Evolutionary conservation across 805 yeast species (phyloP), one percentile per base, ranked within the genome.

Genomic region (Kuraishia capsulata): DNA sequence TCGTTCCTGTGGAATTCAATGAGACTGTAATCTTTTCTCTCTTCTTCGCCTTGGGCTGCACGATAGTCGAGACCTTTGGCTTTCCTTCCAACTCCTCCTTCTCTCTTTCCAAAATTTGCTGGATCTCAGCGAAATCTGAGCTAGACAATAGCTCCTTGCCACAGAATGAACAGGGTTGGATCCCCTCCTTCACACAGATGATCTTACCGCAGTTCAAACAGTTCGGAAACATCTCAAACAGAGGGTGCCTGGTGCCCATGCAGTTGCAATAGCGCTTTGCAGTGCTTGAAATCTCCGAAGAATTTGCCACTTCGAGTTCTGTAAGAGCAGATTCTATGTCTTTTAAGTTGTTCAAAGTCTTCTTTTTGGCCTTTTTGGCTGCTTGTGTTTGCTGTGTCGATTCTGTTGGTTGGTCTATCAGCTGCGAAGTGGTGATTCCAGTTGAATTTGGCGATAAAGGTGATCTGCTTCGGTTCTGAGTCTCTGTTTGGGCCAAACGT

Each of bases 161-260:
- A 62, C 98, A 92, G 44, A 61, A 82, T 2, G 92, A 71, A 52
- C 99, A 92, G 3, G 92, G 92, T 42, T 89, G 92, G 19, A 86
- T 62, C 0, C 97, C 97, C 53, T 92, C 97, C 48, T 79, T 80
- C 3, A 72, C 69, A 62, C 99, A 92, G 2, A 92, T 85, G 31
- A 92, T 85, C 56, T 88, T 85, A 9, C 99, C 99, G 56, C 99
- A 92, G 42, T 82, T 78, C 30, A 92, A 60, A 51, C 99, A 92
- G 54, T 92, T 92, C 1, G 98, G 97, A 2, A 94, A 92, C 45
- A 82, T 71, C 40, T 85, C 94, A 44, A 87, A 82, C 23, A 92
- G 61, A 3, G 96, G 95, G 53, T 92, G 98, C 42, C 83, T 65
- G 0, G 82, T 73, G 1, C 90, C 97, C 77, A 81, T 84, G 52